These are phyloP conservation scores for Thraustochytrium sp. DNA, from an alignment of 352 stramenopile genomes.

Conservation along the genomic window DNA sequence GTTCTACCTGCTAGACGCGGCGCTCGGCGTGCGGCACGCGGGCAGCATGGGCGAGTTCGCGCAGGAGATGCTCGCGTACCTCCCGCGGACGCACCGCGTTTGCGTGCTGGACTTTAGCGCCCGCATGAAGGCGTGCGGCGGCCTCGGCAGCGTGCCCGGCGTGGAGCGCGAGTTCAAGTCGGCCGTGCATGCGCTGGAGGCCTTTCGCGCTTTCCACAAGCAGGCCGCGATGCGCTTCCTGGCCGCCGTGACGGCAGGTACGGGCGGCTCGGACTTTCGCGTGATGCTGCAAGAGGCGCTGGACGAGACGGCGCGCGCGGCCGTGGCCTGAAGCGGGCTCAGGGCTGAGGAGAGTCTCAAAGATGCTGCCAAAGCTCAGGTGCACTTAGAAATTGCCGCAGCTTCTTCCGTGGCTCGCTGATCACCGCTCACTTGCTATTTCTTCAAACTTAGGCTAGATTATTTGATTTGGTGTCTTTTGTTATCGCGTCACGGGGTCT, in stretches of 20 bases:
- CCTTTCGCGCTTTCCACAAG: background rate
- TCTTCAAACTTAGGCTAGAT: too few relatives aligned
- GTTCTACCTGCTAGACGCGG: background rate
- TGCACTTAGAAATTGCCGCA: too few relatives aligned
- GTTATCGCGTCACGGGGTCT: too few relatives aligned
- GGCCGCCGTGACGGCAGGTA: background rate
- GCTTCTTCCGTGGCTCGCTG: too few relatives aligned
- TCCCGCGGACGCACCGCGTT: background rate
- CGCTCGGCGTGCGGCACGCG: background rate
- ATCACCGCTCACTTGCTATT: too few relatives aligned
- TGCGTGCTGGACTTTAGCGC: background rate
- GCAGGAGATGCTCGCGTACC: background rate
- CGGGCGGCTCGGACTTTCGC: background rate
- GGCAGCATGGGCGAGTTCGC: background rate
- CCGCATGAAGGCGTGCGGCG: background rate
- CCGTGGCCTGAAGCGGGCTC: background rate
- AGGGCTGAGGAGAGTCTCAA: background rate
- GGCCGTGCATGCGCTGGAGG: background rate
- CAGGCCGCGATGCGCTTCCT: background rate
- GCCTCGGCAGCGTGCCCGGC: background rate
- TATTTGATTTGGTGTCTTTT: too few relatives aligned
- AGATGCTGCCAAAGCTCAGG: too few relatives aligned
- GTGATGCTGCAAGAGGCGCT: background rate
- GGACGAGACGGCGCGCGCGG: background rate
- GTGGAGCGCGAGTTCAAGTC: background rate